Evolutionary conservation across 495 filamentous ascomycete species (phyloP).

Genomic region (Astrothelium subdiscretum): DNA sequence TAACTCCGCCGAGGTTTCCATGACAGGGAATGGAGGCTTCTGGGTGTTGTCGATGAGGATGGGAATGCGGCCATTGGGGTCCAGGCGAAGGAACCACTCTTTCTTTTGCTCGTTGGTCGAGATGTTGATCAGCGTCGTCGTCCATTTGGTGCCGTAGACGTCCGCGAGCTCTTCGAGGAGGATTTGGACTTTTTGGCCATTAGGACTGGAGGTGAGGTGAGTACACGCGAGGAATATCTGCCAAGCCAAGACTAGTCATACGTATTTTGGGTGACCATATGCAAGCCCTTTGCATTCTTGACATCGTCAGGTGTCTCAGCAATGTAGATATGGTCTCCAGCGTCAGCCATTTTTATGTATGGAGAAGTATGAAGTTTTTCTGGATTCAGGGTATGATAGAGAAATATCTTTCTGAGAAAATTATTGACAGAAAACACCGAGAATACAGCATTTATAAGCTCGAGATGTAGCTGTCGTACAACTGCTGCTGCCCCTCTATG

Average conservation of each 20-base stretch:
- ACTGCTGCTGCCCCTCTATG: not conserved
- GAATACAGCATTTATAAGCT: not conserved
- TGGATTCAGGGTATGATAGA: too few species aligned
- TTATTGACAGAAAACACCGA: not conserved
- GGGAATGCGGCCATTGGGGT: slow-evolving; percentile 36
- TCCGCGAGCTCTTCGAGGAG: slow-evolving; percentile 29
- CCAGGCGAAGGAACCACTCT: slow-evolving; percentile 44
- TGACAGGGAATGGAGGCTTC: slow-evolving; percentile 40
- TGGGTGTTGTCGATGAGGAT: slow-evolving; percentile 39
- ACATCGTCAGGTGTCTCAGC: slow-evolving; percentile 33
- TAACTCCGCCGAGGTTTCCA: slow-evolving; percentile 42
- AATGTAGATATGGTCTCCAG: slow-evolving; percentile 20
- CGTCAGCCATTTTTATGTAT: not conserved
- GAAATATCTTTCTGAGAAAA: not conserved
- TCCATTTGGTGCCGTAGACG: slow-evolving; percentile 41
- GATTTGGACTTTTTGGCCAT: slow-evolving; percentile 29
- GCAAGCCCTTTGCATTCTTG: slow-evolving; percentile 35
- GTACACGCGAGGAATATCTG: not conserved
- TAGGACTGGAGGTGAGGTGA: slow-evolving; percentile 19
- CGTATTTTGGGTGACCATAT: slow-evolving; percentile 27
- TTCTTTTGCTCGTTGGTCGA: slow-evolving; percentile 48
- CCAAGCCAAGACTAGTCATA: not conserved
- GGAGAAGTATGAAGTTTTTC: not conserved
- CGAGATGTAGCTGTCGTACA: not conserved
- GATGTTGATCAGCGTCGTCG: slow-evolving; percentile 40